A percentile compares a stretch with the other conserved stretches of the same genome.
These are phyloP conservation scores for Apiotrichum sp. DNA, from an alignment of 1,284 basidiomycete species.

Conservation along the genomic window DNA sequence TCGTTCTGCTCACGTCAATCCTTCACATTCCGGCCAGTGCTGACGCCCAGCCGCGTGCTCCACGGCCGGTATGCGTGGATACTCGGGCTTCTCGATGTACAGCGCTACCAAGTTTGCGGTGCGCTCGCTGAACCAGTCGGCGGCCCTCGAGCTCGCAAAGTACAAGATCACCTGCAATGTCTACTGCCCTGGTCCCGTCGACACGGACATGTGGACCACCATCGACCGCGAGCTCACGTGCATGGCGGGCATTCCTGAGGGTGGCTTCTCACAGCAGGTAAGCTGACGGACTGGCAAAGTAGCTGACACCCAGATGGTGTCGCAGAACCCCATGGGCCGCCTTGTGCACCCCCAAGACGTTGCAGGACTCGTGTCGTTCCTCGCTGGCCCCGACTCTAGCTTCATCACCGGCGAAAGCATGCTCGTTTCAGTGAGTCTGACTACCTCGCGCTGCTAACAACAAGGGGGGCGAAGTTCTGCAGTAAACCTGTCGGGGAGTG, in stretches of 20 bases:
- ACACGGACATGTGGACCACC: conserved; percentile 43
- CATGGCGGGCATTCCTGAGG: not conserved
- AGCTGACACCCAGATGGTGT: not conserved
- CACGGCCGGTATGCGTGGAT: conserved; percentile 4
- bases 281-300: not conserved
- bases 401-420: conserved; percentile 15
- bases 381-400: conserved; percentile 16
- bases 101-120: conserved; percentile 50
- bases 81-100: conserved; percentile 28
- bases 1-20: no score
- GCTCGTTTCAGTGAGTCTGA: not conserved
- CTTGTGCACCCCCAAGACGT: conserved; percentile 15
- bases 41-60: conserved; percentile 11
- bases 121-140: conserved; percentile 44
- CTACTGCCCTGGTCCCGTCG: conserved; percentile 51
- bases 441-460: not conserved
- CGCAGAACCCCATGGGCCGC: conserved; percentile 9
- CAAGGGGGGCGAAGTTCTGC: not conserved
- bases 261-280: not conserved
- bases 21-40: not conserved
- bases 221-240: conserved; percentile 16
- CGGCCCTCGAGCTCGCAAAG: conserved; percentile 48
- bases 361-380: conserved; percentile 17
- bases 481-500: not conserved
- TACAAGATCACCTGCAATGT: conserved; percentile 53